Evolutionary conservation across 345 rosid species (phyloP).

Genomic region (Salix dunnii): DNA sequence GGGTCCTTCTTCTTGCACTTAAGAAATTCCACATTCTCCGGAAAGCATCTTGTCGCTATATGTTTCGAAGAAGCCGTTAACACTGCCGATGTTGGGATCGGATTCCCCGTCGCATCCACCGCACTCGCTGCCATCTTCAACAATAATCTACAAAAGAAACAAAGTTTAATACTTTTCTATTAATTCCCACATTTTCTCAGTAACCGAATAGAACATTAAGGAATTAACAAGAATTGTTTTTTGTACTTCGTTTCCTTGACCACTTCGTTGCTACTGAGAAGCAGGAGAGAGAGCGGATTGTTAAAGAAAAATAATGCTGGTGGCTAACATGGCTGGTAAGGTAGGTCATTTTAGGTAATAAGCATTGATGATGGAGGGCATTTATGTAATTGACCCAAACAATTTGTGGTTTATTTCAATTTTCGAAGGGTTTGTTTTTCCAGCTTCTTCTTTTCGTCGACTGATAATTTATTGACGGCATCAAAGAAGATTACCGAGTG

Average conservation of each 20-base stretch:
- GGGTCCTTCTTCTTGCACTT: conserved; percentile 97
- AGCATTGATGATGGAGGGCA: neutral
- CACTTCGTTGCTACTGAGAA: neutral
- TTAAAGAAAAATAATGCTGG: neutral
- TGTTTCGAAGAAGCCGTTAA: conserved; percentile 88
- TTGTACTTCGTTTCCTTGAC: neutral
- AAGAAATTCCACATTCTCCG: conserved; percentile 80
- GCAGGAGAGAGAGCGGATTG: neutral
- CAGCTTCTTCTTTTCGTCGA: too few relatives aligned
- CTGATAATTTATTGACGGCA: neutral
- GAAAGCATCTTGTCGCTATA: conserved; percentile 55
- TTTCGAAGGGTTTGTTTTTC: neutral
- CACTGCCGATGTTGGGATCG: conserved; percentile 95
- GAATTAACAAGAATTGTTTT: too few relatives aligned
- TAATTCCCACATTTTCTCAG: conserved; percentile 9
- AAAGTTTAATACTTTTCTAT: neutral
- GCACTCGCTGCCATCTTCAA: conserved; percentile 57
- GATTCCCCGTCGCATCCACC: conserved; percentile 66
- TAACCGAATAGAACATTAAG: neutral
- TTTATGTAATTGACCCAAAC: neutral
- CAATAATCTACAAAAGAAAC: neutral
- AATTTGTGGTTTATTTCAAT: neutral
- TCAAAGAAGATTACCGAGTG: neutral
- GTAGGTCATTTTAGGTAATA: neutral
- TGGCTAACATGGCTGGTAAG: neutral